Conservation (phyloP, 2,329 filamentous ascomycete species). For the Venturia nashicola region DNA sequence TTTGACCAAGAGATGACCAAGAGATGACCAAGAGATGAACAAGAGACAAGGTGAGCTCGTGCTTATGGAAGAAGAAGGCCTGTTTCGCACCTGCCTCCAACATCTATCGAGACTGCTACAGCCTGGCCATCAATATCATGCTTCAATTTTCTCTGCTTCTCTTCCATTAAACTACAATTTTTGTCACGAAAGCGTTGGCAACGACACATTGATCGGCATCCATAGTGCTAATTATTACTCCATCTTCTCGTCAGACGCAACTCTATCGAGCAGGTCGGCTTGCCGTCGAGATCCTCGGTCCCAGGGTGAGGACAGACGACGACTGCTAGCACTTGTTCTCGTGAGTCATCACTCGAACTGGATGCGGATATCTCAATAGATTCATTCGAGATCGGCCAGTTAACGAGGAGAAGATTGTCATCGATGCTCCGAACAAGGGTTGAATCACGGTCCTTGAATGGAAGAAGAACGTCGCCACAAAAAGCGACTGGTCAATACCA, state of each 20-base stretch:
- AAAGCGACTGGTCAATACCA: slow-evolving; percentile 59
- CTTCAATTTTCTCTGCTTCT: background rate
- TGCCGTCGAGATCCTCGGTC: slow-evolving; percentile 5
- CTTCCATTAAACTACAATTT: background rate
- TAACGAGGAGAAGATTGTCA: slow-evolving; percentile 92
- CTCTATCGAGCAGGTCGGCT: background rate
- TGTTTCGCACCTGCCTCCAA: too few species aligned
- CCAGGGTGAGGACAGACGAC: background rate
- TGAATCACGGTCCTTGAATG: too few species aligned
- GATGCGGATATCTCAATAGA: slow-evolving; percentile 69
- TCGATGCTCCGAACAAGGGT: slow-evolving; percentile 22
- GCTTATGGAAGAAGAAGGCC: too few species aligned
- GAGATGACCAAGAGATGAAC: too few species aligned
- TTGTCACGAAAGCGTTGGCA: background rate
- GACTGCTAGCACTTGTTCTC: background rate
- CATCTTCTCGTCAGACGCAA: too few species aligned
- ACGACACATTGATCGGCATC: background rate
- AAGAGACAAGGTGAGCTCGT: too few species aligned
- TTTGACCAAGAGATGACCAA: too few species aligned
- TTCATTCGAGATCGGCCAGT: slow-evolving; percentile 73
- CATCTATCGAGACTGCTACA: too few species aligned
- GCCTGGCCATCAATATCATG: too few species aligned
- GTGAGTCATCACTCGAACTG: slow-evolving; percentile 45
- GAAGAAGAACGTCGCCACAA: too few species aligned
- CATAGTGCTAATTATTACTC: background rate